These are phyloP conservation scores for Podila horticola DNA, from an alignment of 192 early-diverging fungal genomes.

Conservation along the genomic window DNA sequence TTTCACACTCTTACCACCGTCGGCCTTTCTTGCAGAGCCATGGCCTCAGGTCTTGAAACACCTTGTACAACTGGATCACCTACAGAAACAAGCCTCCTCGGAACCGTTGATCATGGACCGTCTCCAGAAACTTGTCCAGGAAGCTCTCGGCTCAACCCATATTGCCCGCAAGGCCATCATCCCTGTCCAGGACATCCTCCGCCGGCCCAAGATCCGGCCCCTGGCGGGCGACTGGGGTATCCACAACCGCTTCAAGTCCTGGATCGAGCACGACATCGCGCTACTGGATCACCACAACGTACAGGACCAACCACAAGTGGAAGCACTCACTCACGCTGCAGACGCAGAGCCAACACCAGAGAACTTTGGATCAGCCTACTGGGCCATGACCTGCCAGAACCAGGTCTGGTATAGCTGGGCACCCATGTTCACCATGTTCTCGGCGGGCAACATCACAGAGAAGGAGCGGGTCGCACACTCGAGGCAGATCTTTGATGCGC, in stretches of 20 bases:
- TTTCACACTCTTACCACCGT: slow-evolving; percentile 47
- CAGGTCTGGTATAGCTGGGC: slow-evolving; percentile 50
- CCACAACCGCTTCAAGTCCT: slow-evolving; percentile 42
- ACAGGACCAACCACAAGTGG: background rate
- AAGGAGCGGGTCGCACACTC: slow-evolving; percentile 52
- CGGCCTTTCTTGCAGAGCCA: slow-evolving; percentile 29
- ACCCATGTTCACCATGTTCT: slow-evolving; percentile 59
- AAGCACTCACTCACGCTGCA: background rate
- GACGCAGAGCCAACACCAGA: slow-evolving; percentile 8
- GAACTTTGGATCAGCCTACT: slow-evolving; percentile 25
- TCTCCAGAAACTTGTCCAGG: slow-evolving; percentile 29
- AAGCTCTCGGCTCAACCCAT: slow-evolving; percentile 27
- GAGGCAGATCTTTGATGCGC: slow-evolving; percentile 35
- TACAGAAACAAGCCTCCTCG: background rate
- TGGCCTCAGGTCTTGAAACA: slow-evolving; percentile 23
- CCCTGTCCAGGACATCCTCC: slow-evolving; percentile 48
- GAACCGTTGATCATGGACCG: slow-evolving; percentile 1
- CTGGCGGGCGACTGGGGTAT: slow-evolving; percentile 49
- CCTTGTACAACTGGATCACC: slow-evolving; percentile 16
- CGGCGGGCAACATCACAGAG: slow-evolving; percentile 54
- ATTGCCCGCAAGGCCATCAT: slow-evolving; percentile 53
- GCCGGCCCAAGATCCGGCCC: slow-evolving; percentile 49
- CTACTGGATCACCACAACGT: slow-evolving; percentile 26
- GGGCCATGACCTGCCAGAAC: slow-evolving; percentile 50
- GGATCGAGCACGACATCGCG: slow-evolving; percentile 17